Evolutionary conservation across 306 rosid genomes (phyloP), one percentile per base, ranked within the genome.

Genomic region (Herpetospermum pedunculosum): DNA sequence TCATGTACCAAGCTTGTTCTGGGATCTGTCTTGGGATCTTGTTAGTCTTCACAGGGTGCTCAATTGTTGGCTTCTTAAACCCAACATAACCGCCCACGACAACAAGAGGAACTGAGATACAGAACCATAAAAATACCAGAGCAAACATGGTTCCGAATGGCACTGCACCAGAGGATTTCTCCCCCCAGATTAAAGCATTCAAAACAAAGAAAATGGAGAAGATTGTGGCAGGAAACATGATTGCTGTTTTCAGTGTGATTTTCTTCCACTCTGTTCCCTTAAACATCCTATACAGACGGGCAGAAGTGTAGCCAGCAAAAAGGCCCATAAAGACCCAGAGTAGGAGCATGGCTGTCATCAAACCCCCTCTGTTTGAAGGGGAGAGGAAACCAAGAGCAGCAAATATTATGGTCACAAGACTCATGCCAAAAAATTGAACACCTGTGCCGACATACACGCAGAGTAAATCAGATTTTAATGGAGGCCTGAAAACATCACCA

Each of bases 111-210:
- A 94, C 96, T n/a, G 97, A 94, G 78, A 94, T 94, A 30, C 98
- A 89, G 47, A 94, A 94, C 98, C 98, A 94, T 76, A 91, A 82
- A 78, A 85, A 80, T 67, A 94, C 97, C 73, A 94, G 88, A 19
- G 97, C 94, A 85, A 91, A 89, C 98, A 93, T 91, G 72, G 98
- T 90, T 52, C 98, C 98, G 12, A 93, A 93, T 13, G 98, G 98
- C 34, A 93, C 97, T 37, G 98, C 98, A 59, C 98, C 96, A 14
- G 96, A 93, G 25, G 98, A 93, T 72, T 80, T 86, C 74, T 94
- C 84, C 0, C 94, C 98, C 98, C 97, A 91, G 52, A 94, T 94
- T 76, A 94, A 79, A 78, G 90, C 96, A 83, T 91, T 94, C 78
- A 94, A 76, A 48, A 94, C 82, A 58, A 91, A 91, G 84, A 92